Evolutionary conservation across 306 rosid species (phyloP).

Genomic region (Medicago lupulina): DNA sequence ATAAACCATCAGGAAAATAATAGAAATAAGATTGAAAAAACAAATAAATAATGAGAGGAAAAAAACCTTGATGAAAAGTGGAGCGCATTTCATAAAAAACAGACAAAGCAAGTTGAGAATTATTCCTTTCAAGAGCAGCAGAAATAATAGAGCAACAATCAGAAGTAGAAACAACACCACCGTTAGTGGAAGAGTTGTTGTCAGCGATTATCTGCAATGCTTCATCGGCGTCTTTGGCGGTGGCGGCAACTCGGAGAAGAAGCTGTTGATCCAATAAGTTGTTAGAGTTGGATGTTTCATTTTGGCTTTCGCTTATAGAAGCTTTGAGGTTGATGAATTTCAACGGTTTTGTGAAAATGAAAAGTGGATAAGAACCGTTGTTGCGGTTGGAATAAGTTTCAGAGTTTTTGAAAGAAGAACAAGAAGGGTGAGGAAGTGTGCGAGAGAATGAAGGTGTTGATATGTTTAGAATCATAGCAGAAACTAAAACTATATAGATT

Average conservation of each 20-base stretch:
- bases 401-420: slow-evolving; percentile 36
- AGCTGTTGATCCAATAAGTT: slow-evolving; percentile 56
- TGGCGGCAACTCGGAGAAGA: slow-evolving; percentile 43
- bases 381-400: slow-evolving; percentile 33
- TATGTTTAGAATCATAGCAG: slow-evolving; percentile 62
- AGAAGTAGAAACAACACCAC: slow-evolving; percentile 56
- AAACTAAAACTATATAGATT: background rate
- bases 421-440: slow-evolving; percentile 43
- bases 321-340: slow-evolving; percentile 49
- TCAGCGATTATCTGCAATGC: slow-evolving; percentile 63
- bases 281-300: slow-evolving; percentile 49
- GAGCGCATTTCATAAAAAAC: slow-evolving; percentile 86
- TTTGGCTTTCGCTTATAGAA: slow-evolving; percentile 59
- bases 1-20: too few relatives aligned
- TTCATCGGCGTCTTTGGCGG: slow-evolving; percentile 65
- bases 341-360: slow-evolving; percentile 32
- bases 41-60: background rate
- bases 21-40: too few relatives aligned
- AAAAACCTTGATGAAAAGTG: slow-evolving; percentile 46
- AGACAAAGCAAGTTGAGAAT: slow-evolving; percentile 78
- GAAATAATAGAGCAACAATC: slow-evolving; percentile 69
- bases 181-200: slow-evolving; percentile 32
- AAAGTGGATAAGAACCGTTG: slow-evolving; percentile 32
- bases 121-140: slow-evolving; percentile 71
- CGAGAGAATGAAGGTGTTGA: slow-evolving; percentile 59